Evolutionary conservation across 495 filamentous ascomycete genomes (phyloP).

Genomic region (Parmelia sp.): DNA sequence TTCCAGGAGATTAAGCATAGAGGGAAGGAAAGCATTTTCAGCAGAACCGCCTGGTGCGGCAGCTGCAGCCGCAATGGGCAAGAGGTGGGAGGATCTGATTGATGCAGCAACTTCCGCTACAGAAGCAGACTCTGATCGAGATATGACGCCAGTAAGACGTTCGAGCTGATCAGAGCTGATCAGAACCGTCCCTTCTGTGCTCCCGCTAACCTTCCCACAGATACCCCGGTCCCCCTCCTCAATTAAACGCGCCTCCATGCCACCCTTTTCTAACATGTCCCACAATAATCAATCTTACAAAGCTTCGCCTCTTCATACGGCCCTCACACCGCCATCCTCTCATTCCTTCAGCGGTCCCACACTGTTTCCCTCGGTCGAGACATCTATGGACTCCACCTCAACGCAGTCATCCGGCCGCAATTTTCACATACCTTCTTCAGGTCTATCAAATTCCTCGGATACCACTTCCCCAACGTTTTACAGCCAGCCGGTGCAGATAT

Average conservation of each 20-base stretch:
- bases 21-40: conserved; percentile 74
- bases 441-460: conserved; percentile 45
- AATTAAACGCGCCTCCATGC: conserved; percentile 69
- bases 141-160: conserved; percentile 68
- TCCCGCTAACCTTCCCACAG: conserved; percentile 33
- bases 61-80: conserved; percentile 66
- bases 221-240: conserved; percentile 61
- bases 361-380: conserved; percentile 81
- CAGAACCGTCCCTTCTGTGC: not conserved
- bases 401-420: conserved; percentile 46
- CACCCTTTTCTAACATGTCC: conserved; percentile 53
- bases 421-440: conserved; percentile 55
- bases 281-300: conserved; percentile 70
- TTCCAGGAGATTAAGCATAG: conserved; percentile 58
- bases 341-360: conserved; percentile 59
- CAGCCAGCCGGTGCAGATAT: conserved; percentile 66
- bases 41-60: conserved; percentile 60
- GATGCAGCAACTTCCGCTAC: conserved; percentile 87
- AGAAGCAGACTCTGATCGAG: conserved; percentile 77
- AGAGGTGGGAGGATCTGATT: conserved; percentile 90
- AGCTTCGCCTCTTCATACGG: conserved; percentile 79
- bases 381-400: conserved; percentile 47
- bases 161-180: not conserved
- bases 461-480: conserved; percentile 39
- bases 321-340: conserved; percentile 72